Percentiles rank a stretch among this genome's conserved stretches.
Conservation (phyloP, 371 early-diverging fungal genomes). For the Mucor racemosus region DNA sequence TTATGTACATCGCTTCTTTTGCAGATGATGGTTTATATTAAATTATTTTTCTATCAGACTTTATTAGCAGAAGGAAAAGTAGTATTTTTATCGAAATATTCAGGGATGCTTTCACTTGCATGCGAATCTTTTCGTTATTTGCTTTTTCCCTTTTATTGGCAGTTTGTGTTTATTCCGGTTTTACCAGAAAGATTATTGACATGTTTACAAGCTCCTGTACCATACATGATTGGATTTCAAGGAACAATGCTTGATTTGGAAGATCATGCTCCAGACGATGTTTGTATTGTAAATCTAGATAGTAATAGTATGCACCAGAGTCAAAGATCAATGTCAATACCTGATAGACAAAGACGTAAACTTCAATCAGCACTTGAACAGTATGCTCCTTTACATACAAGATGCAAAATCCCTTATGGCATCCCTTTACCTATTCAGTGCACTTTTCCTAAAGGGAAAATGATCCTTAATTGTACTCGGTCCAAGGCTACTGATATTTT, state of each 20-base stretch:
- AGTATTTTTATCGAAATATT: constrained; percentile 71
- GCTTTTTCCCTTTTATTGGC: constrained; percentile 83
- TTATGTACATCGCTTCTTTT: background rate
- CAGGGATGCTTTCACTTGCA: constrained; percentile 76
- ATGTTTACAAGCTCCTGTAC: constrained; percentile 83
- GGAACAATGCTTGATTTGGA: constrained; percentile 61
- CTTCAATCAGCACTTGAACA: constrained; percentile 57
- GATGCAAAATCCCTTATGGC: constrained; percentile 50
- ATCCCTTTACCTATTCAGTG: constrained; percentile 58
- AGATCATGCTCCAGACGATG: constrained; percentile 68
- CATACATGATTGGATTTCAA: constrained; percentile 80
- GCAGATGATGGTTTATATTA: background rate
- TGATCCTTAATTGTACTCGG: constrained; percentile 52
- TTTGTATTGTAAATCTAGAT: constrained; percentile 62
- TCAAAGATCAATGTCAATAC: constrained; percentile 45
- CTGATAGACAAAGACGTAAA: constrained; percentile 60
- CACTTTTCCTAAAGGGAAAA: constrained; percentile 65
- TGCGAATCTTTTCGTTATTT: constrained; percentile 72
- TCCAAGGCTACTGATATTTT: constrained; percentile 46
- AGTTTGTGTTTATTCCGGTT: constrained; percentile 82
- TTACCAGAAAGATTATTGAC: constrained; percentile 72
- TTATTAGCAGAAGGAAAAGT: constrained; percentile 77
- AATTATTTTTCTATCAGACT: constrained; percentile 40
- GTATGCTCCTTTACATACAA: constrained; percentile 55
- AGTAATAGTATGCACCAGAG: constrained; percentile 59